These are phyloP conservation scores for Monascus purpureus DNA, from an alignment of 495 filamentous ascomycete species.

Conservation along the genomic window DNA sequence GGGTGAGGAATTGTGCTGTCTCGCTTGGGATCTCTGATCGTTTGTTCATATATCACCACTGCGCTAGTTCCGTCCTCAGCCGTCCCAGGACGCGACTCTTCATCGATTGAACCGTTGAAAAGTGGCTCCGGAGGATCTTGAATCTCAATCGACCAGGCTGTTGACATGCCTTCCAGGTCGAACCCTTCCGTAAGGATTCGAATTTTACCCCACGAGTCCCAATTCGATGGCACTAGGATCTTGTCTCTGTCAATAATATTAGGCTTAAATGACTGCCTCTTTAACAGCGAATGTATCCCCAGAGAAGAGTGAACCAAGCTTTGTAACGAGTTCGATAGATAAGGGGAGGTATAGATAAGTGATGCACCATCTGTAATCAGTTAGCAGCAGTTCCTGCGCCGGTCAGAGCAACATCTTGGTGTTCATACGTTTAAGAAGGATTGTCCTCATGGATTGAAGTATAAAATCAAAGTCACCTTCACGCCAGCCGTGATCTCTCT, in stretches of 20 bases:
- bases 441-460: conserved; percentile 73
- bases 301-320: conserved; percentile 76
- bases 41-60: conserved; percentile 63
- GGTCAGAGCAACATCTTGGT: background rate
- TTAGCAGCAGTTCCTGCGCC: conserved; percentile 6
- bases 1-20: conserved; percentile 37
- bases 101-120: conserved; percentile 7
- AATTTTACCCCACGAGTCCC: conserved; percentile 99
- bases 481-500: conserved; percentile 79
- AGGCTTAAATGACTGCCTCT: conserved; percentile 72
- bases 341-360: conserved; percentile 79
- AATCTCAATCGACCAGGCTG: conserved; percentile 73
- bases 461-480: conserved; percentile 91
- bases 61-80: conserved; percentile 38
- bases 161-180: conserved; percentile 74
- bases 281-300: conserved; percentile 78
- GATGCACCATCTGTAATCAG: conserved; percentile 61
- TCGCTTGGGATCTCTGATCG: conserved; percentile 56
- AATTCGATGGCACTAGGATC: conserved; percentile 85
- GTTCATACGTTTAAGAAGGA: conserved; percentile 67
- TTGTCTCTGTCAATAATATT: conserved; percentile 95
- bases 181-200: conserved; percentile 87
- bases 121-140: conserved; percentile 35
- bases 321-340: conserved; percentile 62
- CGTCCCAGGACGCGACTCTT: conserved; percentile 6